These are phyloP conservation scores for Avena sativa DNA, from an alignment of 176 grass and related monocot species.

Conservation along the genomic window DNA sequence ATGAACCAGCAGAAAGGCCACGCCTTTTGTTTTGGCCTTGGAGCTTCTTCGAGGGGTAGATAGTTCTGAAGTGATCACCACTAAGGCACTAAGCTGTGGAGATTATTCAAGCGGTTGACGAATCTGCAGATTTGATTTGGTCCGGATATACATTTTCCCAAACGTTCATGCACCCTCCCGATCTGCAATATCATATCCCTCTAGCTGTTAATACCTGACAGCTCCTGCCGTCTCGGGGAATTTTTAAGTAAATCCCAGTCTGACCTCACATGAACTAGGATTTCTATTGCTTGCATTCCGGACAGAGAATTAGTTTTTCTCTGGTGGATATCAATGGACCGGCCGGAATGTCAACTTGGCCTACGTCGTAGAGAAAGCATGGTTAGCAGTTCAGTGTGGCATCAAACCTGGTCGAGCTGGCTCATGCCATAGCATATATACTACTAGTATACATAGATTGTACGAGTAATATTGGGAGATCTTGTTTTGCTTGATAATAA, in stretches of 20 bases:
- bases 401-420: neutral
- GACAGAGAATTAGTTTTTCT: neutral
- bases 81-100: slow-evolving; percentile 17
- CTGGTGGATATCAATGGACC: slow-evolving; percentile 16
- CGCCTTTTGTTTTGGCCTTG: slow-evolving; percentile 29
- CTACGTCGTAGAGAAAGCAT: neutral
- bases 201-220: neutral
- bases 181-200: neutral
- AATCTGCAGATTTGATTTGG: slow-evolving; percentile 52
- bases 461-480: neutral
- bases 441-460: neutral
- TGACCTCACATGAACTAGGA: slow-evolving; percentile 43
- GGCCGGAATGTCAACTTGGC: slow-evolving; percentile 29
- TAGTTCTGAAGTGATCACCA: slow-evolving; percentile 36
- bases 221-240: neutral
- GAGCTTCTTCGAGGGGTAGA: slow-evolving; percentile 41
- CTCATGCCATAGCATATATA: neutral
- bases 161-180: slow-evolving; percentile 43
- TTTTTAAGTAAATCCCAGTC: slow-evolving; percentile 6
- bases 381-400: neutral
- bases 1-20: slow-evolving; percentile 36
- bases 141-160: slow-evolving; percentile 37
- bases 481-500: no score
- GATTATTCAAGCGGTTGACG: slow-evolving; percentile 43
- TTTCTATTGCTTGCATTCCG: slow-evolving; percentile 3